phyloP scores from a whole-genome alignment of 2,329 filamentous ascomycete species.

The Thelonectria blattea region DNA sequence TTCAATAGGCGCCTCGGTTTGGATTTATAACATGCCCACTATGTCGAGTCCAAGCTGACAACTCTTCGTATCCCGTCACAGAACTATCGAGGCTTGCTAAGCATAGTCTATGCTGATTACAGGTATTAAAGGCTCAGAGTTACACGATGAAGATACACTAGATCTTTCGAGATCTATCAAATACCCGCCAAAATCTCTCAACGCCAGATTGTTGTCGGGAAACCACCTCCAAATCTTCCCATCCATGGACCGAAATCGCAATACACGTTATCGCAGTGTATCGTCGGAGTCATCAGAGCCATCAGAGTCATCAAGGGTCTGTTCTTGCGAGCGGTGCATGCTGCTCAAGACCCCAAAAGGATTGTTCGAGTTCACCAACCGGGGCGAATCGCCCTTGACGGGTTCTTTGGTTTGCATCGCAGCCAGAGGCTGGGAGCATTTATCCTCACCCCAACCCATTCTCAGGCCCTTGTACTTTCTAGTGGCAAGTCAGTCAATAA shows the following conservation, averaged over 20 bases:
- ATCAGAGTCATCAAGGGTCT: not conserved
- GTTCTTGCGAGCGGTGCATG: not conserved
- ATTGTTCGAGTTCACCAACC: not conserved
- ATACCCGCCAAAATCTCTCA: not conserved
- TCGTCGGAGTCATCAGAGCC: not conserved
- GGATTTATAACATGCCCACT: too few species aligned
- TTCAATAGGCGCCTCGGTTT: too few species aligned
- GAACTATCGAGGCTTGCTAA: not conserved
- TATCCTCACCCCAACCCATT: not conserved
- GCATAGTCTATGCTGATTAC: not conserved
- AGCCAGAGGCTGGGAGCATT: not conserved
- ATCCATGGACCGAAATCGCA: not conserved
- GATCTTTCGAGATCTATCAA: not conserved
- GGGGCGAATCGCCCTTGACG: not conserved
- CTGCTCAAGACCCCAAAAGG: not conserved
- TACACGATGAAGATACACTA: not conserved
- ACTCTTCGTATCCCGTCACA: too few species aligned
- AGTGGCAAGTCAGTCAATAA: slow-evolving; percentile 39
- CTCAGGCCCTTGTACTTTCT: not conserved
- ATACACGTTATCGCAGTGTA: not conserved
- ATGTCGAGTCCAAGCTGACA: too few species aligned
- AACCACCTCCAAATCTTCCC: not conserved
- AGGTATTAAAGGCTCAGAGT: not conserved
- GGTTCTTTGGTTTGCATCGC: not conserved
- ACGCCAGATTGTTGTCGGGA: not conserved